Evolutionary conservation across 2,329 filamentous ascomycete genomes (phyloP).

Genomic region (Thelonectria olida): DNA sequence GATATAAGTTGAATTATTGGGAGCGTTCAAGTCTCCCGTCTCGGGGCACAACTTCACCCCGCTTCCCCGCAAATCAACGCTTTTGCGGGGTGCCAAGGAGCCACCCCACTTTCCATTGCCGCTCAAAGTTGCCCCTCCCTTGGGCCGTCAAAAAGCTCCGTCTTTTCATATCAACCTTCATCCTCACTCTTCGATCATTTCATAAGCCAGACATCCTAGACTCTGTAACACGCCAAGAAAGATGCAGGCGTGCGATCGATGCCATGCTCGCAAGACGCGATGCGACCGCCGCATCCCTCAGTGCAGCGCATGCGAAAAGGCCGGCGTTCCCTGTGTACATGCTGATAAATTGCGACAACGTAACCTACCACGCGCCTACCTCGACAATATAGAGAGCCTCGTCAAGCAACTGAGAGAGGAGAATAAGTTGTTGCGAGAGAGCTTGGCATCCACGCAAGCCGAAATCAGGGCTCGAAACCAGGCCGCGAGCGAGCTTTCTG

Average conservation of each 20-base stretch:
- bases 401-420: constrained; percentile 7
- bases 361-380: constrained; percentile 12
- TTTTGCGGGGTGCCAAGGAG: too few species aligned
- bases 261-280: constrained; percentile 18
- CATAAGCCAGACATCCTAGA: too few species aligned
- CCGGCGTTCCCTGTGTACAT: constrained; percentile 9
- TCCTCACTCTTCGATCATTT: too few species aligned
- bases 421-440: constrained; percentile 6
- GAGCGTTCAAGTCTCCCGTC: too few species aligned
- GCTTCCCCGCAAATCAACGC: too few species aligned
- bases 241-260: constrained; percentile 22
- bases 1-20: too few species aligned
- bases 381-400: constrained; percentile 11
- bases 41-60: too few species aligned
- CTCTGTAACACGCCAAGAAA: not conserved
- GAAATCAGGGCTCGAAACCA: not conserved
- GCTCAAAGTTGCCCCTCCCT: too few species aligned
- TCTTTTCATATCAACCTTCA: too few species aligned
- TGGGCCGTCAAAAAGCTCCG: too few species aligned
- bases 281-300: constrained; percentile 20
- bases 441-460: not conserved
- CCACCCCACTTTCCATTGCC: too few species aligned
- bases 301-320: constrained; percentile 18
- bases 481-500: not conserved
- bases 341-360: constrained; percentile 20